These are phyloP conservation scores for Solanum paucissectum DNA, from an alignment of 257 asterid species.

Conservation along the genomic window DNA sequence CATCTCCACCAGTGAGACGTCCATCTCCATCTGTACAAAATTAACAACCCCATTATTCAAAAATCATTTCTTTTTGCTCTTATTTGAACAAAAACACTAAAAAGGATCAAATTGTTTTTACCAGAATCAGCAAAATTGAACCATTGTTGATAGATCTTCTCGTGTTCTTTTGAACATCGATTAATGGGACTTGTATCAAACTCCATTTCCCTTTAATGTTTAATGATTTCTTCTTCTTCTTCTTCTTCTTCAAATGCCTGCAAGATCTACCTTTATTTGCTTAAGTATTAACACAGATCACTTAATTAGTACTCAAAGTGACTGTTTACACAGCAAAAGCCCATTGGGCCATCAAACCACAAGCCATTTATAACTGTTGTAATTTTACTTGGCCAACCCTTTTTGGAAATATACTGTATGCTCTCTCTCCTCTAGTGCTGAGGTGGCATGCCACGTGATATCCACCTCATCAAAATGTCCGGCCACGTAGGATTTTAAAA, in stretches of 20 bases:
- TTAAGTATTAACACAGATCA: neutral
- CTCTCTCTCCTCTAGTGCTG: neutral
- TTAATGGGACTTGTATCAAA: constrained; percentile 66
- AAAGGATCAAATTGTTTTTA: neutral
- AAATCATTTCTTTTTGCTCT: neutral
- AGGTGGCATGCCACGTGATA: neutral
- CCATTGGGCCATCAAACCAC: neutral
- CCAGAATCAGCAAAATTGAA: constrained; percentile 81
- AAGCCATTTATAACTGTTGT: neutral
- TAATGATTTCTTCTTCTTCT: neutral
- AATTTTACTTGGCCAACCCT: neutral
- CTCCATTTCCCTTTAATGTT: constrained; percentile 37
- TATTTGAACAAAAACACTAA: neutral
- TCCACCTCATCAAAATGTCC: neutral
- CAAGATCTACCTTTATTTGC: neutral
- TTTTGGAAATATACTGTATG: neutral
- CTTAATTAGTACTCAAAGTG: neutral
- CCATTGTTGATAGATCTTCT: constrained; percentile 80
- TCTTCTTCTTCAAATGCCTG: neutral
- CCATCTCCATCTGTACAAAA: constrained; percentile 72
- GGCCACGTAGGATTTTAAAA: neutral
- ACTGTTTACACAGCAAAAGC: neutral
- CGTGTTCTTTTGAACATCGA: constrained; percentile 74
- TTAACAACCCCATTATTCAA: neutral
- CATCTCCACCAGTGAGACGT: constrained; percentile 75